Conservation (phyloP, 1,139 yeast genomes). For the Yamadazyma blattariae region DNA sequence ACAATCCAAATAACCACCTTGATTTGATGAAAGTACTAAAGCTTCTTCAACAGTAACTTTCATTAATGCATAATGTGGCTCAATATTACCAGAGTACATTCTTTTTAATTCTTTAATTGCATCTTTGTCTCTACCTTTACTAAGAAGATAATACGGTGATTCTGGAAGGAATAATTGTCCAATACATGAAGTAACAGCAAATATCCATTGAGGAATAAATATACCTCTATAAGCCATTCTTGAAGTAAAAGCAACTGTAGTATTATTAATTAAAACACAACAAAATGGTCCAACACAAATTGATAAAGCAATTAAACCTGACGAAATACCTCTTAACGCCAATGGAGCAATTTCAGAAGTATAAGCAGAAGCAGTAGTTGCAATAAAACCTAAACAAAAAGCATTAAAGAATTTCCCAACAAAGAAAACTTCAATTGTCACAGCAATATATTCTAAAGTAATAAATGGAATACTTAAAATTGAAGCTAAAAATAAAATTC, state of each 20-base stretch:
- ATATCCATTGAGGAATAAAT: constrained; percentile 20
- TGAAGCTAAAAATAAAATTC: neutral
- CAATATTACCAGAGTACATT: constrained; percentile 11
- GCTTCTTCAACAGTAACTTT: constrained; percentile 28
- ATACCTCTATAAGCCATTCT: constrained; percentile 19
- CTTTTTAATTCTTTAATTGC: constrained; percentile 15
- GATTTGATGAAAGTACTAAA: constrained; percentile 9
- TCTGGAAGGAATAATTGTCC: constrained; percentile 14
- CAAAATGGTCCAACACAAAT: constrained; percentile 24
- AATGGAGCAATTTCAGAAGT: constrained; percentile 18
- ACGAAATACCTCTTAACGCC: constrained; percentile 16
- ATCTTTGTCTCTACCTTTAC: constrained; percentile 14
- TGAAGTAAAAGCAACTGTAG: constrained; percentile 5
- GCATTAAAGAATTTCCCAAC: constrained; percentile 19
- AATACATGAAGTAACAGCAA: constrained; percentile 13
- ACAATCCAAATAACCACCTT: constrained; percentile 14
- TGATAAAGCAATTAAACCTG: constrained; percentile 20
- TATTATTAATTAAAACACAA: constrained; percentile 18
- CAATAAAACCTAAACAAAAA: constrained; percentile 6
- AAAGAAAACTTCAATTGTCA: constrained; percentile 12
- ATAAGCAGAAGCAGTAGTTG: constrained; percentile 17
- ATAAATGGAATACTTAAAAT: constrained; percentile 9
- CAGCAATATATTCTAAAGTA: constrained; percentile 17
- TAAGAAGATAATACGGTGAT: constrained; percentile 18
- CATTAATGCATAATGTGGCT: constrained; percentile 10